phyloP scores from a whole-genome alignment of 106 monocot genomes.

The Acorus calamus region DNA sequence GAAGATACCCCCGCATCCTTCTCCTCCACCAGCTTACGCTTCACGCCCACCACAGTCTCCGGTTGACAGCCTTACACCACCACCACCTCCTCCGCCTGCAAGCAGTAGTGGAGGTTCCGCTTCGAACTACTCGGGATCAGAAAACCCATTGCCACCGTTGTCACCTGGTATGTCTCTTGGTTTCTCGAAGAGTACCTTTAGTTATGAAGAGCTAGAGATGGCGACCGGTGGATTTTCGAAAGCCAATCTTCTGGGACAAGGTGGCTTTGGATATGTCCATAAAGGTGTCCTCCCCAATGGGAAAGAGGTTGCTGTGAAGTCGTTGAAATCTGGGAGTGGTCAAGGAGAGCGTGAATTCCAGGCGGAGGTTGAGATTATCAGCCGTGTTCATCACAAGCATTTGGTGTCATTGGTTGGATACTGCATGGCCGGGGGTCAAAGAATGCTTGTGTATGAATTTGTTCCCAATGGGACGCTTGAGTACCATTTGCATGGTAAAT shows the following conservation, averaged over 20 bases:
- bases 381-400: constrained; percentile 29
- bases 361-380: constrained; percentile 29
- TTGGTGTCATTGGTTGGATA: constrained; percentile 18
- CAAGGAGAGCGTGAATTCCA: constrained; percentile 28
- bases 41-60: constrained; percentile 12
- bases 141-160: constrained; percentile 7
- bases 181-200: constrained; percentile 12
- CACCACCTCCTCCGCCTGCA: not conserved
- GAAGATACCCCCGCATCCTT: not conserved
- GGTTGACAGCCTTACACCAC: constrained; percentile 2
- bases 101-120: constrained; percentile 13
- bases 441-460: constrained; percentile 16
- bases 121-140: constrained; percentile 13
- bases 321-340: constrained; percentile 18
- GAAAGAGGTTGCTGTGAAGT: constrained; percentile 21
- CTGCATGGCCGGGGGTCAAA: constrained; percentile 13
- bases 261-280: constrained; percentile 23
- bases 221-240: constrained; percentile 17
- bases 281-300: constrained; percentile 17
- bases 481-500: constrained; percentile 24
- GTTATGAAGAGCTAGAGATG: constrained; percentile 10
- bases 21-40: constrained; percentile 19
- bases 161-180: constrained; percentile 12
- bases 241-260: constrained; percentile 22
- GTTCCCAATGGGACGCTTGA: constrained; percentile 25